Percentiles rank a stretch among this genome's conserved stretches.
phyloP scores from a whole-genome alignment of 306 rosid species.

The Lathyrus aphaca region DNA sequence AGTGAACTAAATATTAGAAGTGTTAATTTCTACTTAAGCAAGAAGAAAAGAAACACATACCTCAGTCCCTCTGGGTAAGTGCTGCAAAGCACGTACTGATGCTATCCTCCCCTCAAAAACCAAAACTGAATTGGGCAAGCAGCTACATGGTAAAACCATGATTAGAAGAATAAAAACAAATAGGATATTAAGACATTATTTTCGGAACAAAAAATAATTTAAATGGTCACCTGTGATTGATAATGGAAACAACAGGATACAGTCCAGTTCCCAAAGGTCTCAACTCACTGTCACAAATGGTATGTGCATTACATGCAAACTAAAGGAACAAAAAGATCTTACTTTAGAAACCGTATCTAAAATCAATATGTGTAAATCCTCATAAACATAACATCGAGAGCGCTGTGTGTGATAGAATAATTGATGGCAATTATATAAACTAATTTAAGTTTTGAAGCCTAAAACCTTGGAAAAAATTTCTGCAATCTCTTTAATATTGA shows the following conservation, averaged over 20 bases:
- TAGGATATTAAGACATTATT: slow-evolving; percentile 25
- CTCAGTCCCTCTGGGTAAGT: slow-evolving; percentile 73
- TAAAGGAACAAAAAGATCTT: slow-evolving; percentile 52
- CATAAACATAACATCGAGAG: slow-evolving; percentile 1
- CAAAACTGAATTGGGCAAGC: slow-evolving; percentile 83
- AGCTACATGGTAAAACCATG: slow-evolving; percentile 49
- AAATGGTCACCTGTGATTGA: slow-evolving; percentile 84
- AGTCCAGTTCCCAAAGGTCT: slow-evolving; percentile 92
- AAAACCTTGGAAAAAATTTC: slow-evolving; percentile 80
- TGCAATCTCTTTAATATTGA: slow-evolving; percentile 77
- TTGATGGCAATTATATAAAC: not conserved
- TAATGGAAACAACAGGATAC: slow-evolving; percentile 83
- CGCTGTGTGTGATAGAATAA: slow-evolving; percentile 23
- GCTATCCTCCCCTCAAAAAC: slow-evolving; percentile 84
- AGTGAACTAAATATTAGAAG: slow-evolving; percentile 20
- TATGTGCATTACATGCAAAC: slow-evolving; percentile 97
- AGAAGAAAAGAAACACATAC: slow-evolving; percentile 44
- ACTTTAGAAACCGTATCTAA: slow-evolving; percentile 29
- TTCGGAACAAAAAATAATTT: not conserved
- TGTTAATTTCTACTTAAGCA: slow-evolving; percentile 6
- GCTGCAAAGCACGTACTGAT: slow-evolving; percentile 77
- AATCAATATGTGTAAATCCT: not conserved
- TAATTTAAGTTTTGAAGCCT: slow-evolving; percentile 15
- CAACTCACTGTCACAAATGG: slow-evolving; percentile 89
- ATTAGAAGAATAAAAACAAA: slow-evolving; percentile 44